These are phyloP conservation scores for Hypoxylon fuscum DNA, from an alignment of 495 filamentous ascomycete species.

Conservation along the genomic window DNA sequence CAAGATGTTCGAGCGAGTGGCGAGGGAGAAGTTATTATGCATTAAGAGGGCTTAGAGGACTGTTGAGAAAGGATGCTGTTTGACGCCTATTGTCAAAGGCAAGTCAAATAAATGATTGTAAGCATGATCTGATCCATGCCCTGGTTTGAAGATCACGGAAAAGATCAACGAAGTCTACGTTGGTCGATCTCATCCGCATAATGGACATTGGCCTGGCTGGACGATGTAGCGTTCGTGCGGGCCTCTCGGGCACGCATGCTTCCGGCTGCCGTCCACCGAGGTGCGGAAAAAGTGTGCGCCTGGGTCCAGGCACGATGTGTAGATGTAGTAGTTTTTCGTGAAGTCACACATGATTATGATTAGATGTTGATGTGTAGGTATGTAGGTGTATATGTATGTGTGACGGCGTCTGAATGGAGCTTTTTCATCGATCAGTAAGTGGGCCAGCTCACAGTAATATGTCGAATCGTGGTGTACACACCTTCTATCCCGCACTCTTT, in stretches of 20 bases:
- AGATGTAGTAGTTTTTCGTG: conserved; percentile 81
- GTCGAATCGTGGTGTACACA: conserved; percentile 8
- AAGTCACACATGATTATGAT: conserved; percentile 75
- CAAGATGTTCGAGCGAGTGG: conserved; percentile 15
- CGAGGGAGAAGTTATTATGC: conserved; percentile 14
- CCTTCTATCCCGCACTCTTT: conserved; percentile 2
- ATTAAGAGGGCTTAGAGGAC: conserved; percentile 22
- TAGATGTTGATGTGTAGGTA: conserved; percentile 5
- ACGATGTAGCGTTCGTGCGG: conserved; percentile 83
- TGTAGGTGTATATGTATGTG: too few species aligned
- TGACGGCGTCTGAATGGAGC: too few species aligned
- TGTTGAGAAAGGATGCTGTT: conserved; percentile 11
- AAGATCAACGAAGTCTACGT: not conserved
- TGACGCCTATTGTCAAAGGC: conserved; percentile 7
- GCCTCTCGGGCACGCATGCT: conserved; percentile 66
- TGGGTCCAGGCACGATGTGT: conserved; percentile 73
- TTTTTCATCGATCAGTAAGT: conserved; percentile 13
- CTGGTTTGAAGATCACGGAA: conserved; percentile 4
- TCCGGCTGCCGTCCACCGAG: conserved; percentile 68
- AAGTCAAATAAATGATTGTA: conserved; percentile 1
- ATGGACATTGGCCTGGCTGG: conserved; percentile 69
- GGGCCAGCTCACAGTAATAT: conserved; percentile 1
- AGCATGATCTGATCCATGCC: not conserved
- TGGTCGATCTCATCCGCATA: conserved; percentile 57
- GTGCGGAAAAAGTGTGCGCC: conserved; percentile 74